Evolutionary conservation across 2,329 filamentous ascomycete species (phyloP).

Genomic region (Chaetomiaceae sp.): DNA sequence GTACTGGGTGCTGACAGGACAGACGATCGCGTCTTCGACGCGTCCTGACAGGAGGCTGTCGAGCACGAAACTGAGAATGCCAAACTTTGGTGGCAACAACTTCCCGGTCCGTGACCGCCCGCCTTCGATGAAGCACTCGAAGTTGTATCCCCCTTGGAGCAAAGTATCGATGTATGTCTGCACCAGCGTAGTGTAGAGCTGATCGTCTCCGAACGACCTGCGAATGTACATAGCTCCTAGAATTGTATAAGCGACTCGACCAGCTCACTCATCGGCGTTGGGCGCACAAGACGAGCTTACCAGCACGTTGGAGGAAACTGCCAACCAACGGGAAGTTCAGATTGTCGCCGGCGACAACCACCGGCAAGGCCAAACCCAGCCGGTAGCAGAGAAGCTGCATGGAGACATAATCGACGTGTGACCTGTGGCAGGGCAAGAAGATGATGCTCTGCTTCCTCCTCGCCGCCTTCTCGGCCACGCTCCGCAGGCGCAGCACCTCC

Average conservation of each 20-base stretch:
- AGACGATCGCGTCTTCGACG: constrained; percentile 86
- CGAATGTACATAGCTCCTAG: constrained; percentile 86
- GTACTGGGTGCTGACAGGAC: constrained; percentile 94
- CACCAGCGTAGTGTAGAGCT: constrained; percentile 84
- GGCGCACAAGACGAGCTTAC: constrained; percentile 7
- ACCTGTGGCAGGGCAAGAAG: constrained; percentile 89
- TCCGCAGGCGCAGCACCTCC: constrained; percentile 76
- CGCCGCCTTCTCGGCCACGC: constrained; percentile 74
- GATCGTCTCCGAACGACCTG: constrained; percentile 84
- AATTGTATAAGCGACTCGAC: not conserved
- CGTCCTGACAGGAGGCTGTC: constrained; percentile 85
- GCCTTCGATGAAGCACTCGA: constrained; percentile 97
- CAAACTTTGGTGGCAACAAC: constrained; percentile 88
- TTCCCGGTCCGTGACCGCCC: constrained; percentile 91
- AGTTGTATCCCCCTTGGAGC: constrained; percentile 83
- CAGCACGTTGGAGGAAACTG: constrained; percentile 87
- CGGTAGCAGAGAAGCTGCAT: constrained; percentile 94
- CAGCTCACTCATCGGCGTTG: not conserved
- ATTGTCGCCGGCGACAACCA: constrained; percentile 93
- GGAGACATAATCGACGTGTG: constrained; percentile 93
- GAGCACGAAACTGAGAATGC: constrained; percentile 84
- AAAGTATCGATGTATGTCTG: constrained; percentile 94
- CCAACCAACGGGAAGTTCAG: constrained; percentile 90
- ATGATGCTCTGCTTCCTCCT: constrained; percentile 91
- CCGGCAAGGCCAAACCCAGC: constrained; percentile 78